phyloP scores from a whole-genome alignment of 306 rosid genomes.

The Lathyrus aphaca region DNA sequence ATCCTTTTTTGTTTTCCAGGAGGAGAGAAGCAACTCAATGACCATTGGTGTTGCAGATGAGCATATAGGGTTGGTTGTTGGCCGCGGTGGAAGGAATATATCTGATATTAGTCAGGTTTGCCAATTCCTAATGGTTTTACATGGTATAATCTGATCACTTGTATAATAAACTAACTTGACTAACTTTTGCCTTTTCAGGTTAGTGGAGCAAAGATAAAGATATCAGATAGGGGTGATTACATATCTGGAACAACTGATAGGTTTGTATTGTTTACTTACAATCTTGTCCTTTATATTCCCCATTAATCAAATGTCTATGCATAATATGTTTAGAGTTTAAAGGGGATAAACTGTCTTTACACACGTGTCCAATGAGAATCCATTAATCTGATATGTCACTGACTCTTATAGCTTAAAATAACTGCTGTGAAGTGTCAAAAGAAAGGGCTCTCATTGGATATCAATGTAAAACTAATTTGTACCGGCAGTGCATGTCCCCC shows the following conservation, averaged over 20 bases:
- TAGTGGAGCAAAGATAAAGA: slow-evolving; percentile 98
- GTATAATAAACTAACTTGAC: slow-evolving; percentile 28
- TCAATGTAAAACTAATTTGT: too few species aligned
- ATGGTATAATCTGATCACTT: slow-evolving; percentile 22
- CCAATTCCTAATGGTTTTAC: slow-evolving; percentile 28
- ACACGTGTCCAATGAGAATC: too few species aligned
- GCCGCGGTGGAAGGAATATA: slow-evolving; percentile 97
- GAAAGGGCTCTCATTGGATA: too few species aligned
- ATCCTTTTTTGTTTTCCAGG: slow-evolving; percentile 60
- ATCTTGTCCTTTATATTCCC: slow-evolving; percentile 10
- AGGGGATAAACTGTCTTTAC: too few species aligned
- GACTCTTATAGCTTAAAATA: too few species aligned
- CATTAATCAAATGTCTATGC: neutral
- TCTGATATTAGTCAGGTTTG: slow-evolving; percentile 92
- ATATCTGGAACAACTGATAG: slow-evolving; percentile 96
- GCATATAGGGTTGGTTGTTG: slow-evolving; percentile 95
- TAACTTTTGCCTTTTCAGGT: slow-evolving; percentile 53
- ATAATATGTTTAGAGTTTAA: neutral
- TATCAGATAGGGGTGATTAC: slow-evolving; percentile 97
- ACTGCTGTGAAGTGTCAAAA: too few species aligned
- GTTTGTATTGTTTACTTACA: slow-evolving; percentile 44
- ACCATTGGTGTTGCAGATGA: slow-evolving; percentile 89
- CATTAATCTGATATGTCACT: too few species aligned
- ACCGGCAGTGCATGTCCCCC: too few species aligned
- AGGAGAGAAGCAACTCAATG: slow-evolving; percentile 80